Evolutionary conservation across 306 rosid genomes (phyloP).

Genomic region (Ammopiptanthus mongolicus): DNA sequence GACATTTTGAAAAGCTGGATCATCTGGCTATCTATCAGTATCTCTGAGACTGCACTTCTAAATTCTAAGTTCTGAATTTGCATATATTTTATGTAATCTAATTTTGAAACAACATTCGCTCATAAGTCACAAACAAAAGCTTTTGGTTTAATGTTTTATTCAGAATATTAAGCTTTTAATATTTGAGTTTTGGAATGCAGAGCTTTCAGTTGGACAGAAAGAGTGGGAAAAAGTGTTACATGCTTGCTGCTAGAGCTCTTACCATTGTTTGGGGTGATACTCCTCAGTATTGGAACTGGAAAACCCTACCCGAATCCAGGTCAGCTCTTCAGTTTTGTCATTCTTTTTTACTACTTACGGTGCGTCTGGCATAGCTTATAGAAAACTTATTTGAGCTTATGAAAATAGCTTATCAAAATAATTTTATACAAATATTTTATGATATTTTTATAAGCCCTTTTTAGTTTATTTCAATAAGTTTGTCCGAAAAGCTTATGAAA

Average conservation of each 20-base stretch:
- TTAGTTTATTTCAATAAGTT: too few relatives aligned
- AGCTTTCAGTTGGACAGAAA: slow-evolving; percentile 32
- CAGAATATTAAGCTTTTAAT: not conserved
- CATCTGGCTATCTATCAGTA: not conserved
- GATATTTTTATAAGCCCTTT: too few relatives aligned
- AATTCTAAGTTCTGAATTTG: not conserved
- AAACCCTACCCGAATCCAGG: slow-evolving; percentile 35
- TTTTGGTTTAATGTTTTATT: not conserved
- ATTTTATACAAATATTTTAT: too few relatives aligned
- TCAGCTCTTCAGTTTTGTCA: not conserved
- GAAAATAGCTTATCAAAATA: too few relatives aligned
- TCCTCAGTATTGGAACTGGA: slow-evolving; percentile 38
- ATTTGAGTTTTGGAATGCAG: slow-evolving; percentile 16
- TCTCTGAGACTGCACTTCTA: not conserved
- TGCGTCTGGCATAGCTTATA: too few relatives aligned
- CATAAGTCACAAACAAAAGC: not conserved
- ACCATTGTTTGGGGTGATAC: slow-evolving; percentile 25
- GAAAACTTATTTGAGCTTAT: too few relatives aligned
- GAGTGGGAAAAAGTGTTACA: slow-evolving; percentile 42
- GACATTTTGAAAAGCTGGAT: not conserved
- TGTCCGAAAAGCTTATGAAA: too few relatives aligned
- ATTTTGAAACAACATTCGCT: not conserved
- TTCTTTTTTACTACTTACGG: too few relatives aligned
- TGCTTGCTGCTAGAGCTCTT: slow-evolving; percentile 42
- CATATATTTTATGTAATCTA: not conserved